Conservation (phyloP, 495 filamentous ascomycete genomes). For the Cryomyces minteri region DNA sequence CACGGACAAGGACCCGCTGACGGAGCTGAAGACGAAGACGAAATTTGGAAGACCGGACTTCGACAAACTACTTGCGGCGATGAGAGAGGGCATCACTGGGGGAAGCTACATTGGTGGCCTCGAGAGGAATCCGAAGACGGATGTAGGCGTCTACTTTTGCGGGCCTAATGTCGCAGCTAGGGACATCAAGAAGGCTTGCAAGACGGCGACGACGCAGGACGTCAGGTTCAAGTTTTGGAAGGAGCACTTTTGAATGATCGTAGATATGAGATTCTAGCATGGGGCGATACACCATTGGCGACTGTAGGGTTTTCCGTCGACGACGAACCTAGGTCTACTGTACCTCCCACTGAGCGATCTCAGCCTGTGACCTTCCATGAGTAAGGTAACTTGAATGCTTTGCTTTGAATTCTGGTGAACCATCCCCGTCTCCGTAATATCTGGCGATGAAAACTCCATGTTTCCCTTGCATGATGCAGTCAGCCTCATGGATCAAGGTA, state of each 20-base stretch:
- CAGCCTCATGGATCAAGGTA: no score
- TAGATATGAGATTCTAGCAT: no score
- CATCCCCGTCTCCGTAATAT: no score
- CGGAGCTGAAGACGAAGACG: constrained; percentile 71
- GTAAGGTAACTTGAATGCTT: no score
- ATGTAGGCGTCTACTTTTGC: constrained; percentile 97
- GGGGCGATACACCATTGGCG: no score
- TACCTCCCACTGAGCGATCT: no score
- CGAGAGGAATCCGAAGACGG: constrained; percentile 49
- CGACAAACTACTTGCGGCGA: constrained; percentile 54
- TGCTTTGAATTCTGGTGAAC: no score
- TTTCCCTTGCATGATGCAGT: no score
- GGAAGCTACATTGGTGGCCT: constrained; percentile 59
- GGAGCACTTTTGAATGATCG: constrained; percentile 46
- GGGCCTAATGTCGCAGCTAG: constrained; percentile 66
- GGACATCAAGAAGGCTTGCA: constrained; percentile 69
- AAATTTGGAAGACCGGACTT: constrained; percentile 97
- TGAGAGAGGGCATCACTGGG: constrained; percentile 75
- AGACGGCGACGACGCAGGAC: constrained; percentile 46
- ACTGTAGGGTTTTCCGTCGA: no score
- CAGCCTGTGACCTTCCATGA: no score
- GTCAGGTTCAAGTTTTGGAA: constrained; percentile 98
- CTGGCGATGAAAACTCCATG: no score
- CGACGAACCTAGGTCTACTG: no score
- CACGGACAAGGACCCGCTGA: constrained; percentile 70